Base-by-base conservation (phyloP, 495 filamentous ascomycete species). In the Tuber aestivum region DNA sequence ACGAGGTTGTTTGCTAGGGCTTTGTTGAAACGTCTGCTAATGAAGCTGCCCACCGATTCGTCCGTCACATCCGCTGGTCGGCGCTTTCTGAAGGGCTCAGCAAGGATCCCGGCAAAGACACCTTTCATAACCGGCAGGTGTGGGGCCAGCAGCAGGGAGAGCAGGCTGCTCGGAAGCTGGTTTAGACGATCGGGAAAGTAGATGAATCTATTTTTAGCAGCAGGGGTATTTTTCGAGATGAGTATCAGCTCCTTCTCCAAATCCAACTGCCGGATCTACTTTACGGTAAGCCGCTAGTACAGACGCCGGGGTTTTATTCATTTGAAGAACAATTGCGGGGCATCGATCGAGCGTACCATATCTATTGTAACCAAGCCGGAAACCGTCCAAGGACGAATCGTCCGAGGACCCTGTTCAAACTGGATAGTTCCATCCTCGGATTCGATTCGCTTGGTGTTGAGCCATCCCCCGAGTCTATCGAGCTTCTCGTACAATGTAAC, bases 101-200 rank as follows among this genome's bases (percentile, higher is more conserved):
- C 75, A 0, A 88, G 27, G 14, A 87, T n/a, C 23, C 83, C 84
- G 38, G 72, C 75, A 3, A 89, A 0, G 3, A 87, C 14, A 3
- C 86, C 87, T 42, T 87, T 84, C 80, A 93, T 92, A 12, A 93
- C 70, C 0, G 92, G 92, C 77, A 97, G 91, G 0, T 78, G 84
- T 0, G 90, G n/a, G 37, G 82, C 85, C 45, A 83, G 65, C 3
- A 83, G 0, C 16, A 82, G 76, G 2, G 82, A 78, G 38, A 80
- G 76, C 16, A 84, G 77, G 4, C 85, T 85, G 7, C 84, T 83
- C 23, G 92, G 93, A 77, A 95, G 78, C 56, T 87, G 86, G 68
- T 95, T 93, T 41, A 99, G 88, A 80, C 90, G 93, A 82, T 97
- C 92, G 6, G 94, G 93, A 80, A 96, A 97, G 87, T 97, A 98